Base-by-base conservation (phyloP, 2,329 filamentous ascomycete species). In the Calonectria hongkongensis region DNA sequence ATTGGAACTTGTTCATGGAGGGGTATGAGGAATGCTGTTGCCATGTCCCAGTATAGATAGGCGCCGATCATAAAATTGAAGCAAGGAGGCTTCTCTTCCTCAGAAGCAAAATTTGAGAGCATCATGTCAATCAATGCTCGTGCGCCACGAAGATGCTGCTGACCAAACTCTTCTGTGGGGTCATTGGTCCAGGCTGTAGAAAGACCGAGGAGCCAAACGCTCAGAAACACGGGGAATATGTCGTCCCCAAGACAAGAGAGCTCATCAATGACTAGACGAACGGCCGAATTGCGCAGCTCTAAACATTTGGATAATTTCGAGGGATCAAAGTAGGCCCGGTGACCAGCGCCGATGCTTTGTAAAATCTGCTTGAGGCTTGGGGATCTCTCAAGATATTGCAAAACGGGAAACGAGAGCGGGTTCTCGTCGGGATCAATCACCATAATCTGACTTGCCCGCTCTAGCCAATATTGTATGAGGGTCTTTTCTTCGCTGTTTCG, bases 1-100 rank as follows among this genome's bases (percentile, higher is more conserved):
- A 56, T 21, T 7, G 64, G 41, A 4, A 48, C 12, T 10, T 67
- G 36, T 8, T 68, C 15, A 10, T n/a, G 1, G 5, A 9, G 6
- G 0, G 30, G 45, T 2, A 62, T 30, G 2, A 68, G 25, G 21
- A 71, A 71, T 2, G 69, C 33, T 13, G 13, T 36, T 4, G 63
- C 33, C 45, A 63, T 63, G n/a, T 71, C 69, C 69, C 64, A 71
- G n/a, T 68, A 68, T 1, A 71, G 16, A 39, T 71, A 71, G 10
- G 64, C 33, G 2, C 64, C 69, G 25, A 71, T 12, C 15, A 66
- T 47, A 21, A 66, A 71, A 16, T n/a, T 48, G 18, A 63, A 50
- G 30, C 8, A 43, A 2, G 56, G 41, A 12, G 36, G 54, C 2
- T 28, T 28, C 15, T 12, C 30, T 10, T 28, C 27, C 15, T 25